Base-by-base conservation (phyloP, 106 monocot genomes). In the Posidonia australis region DNA sequence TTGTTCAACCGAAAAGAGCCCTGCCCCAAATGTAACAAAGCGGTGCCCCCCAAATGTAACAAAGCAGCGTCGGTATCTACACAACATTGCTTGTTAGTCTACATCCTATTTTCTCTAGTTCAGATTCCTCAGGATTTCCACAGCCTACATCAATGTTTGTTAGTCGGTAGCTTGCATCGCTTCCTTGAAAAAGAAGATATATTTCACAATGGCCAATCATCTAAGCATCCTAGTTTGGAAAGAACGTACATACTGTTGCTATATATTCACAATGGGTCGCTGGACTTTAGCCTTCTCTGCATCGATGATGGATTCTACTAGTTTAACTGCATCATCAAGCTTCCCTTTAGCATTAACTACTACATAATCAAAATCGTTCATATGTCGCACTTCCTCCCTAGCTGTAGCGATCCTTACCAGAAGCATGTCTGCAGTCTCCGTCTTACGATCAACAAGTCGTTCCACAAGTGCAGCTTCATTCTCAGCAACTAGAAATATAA, bases 401-500 rank as follows among this genome's bases (percentile, higher is more conserved):
- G 89, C 86, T n/a, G 86, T 94, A 13, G 94, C 82, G 54, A 94
- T 77, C 72, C 94, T 86, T n/a, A 94, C 82, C 28, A 90, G 84
- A 66, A 94, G 82, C 94, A 87, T 90, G 14, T 94, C 94, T 12
- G 73, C 64, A 60, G 89, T 86, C 71, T 94, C 94, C 36, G 89
- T 94, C 51, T 82, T 86, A n/a, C 94, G 84, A 29, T 67, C 76
- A 27, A 90, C 63, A 20, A 94, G 80, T 27, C 96, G 76, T 77
- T 87, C 84, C 36, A 82, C 90, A 56, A 90, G 73, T 41, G 84
- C 84, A 48, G 77, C 80, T 77, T 96, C 96, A 65, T 76, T 90
- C 76, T 96, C 96, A 18, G 96, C 96, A 25, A 84, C 90, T 63
- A 90, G 57, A 67, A 96, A 96, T 12, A 96, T 84, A 77, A 90